These are phyloP conservation scores for Teunomyces pallodes DNA, from an alignment of 805 yeast genomes.

Conservation along the genomic window DNA sequence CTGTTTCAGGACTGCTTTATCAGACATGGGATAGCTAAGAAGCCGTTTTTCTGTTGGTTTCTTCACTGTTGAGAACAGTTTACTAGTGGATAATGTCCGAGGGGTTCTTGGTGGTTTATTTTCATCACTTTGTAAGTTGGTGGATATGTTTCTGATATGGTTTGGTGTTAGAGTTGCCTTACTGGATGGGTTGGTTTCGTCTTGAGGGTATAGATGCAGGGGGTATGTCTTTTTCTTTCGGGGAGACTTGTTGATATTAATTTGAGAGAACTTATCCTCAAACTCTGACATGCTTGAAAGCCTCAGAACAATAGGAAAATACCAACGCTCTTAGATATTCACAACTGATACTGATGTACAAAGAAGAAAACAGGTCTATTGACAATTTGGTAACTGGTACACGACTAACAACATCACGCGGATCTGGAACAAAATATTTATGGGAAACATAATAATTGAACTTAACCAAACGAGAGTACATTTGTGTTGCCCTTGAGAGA, in stretches of 20 bases:
- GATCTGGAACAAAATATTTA: not conserved
- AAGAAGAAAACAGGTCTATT: conserved; percentile 2
- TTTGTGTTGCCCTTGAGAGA: not conserved
- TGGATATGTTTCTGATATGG: not conserved
- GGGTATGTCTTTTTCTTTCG: conserved; percentile 24
- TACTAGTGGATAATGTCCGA: conserved; percentile 10
- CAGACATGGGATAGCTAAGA: conserved; percentile 18
- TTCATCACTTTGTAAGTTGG: not conserved
- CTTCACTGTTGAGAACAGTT: conserved; percentile 13
- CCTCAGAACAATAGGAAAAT: not conserved
- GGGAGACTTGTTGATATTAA: conserved; percentile 25
- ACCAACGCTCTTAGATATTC: not conserved
- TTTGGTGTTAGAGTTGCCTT: not conserved
- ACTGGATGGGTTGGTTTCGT: not conserved
- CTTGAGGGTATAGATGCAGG: conserved; percentile 14
- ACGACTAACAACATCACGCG: not conserved
- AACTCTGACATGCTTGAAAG: conserved; percentile 13
- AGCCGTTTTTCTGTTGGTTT: conserved; percentile 12
- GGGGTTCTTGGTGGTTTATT: conserved; percentile 17
- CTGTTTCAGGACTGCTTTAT: conserved; percentile 13
- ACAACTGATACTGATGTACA: not conserved
- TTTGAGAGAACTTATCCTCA: conserved; percentile 31
- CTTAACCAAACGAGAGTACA: not conserved
- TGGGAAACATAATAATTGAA: not conserved
- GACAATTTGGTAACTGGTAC: conserved; percentile 4